These are phyloP conservation scores for Cladosporium halotolerans DNA, from an alignment of 2,329 filamentous ascomycete species.

Conservation along the genomic window DNA sequence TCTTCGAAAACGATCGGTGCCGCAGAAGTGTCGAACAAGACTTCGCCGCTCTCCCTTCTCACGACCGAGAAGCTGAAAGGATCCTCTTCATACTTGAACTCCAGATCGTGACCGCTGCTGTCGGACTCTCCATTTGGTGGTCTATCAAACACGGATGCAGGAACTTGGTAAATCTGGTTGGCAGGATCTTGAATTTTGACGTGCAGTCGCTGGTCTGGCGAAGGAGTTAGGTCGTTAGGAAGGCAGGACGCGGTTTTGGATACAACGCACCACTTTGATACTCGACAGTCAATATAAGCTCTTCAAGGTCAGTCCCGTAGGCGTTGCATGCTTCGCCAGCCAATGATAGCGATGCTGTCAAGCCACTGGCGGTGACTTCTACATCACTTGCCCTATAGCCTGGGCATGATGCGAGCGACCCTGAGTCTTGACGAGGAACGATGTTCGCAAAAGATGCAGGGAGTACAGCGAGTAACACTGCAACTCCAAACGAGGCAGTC, in stretches of 20 bases:
- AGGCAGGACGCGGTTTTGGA: background rate
- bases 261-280: constrained; percentile 51
- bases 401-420: constrained; percentile 44
- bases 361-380: constrained; percentile 43
- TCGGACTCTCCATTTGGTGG: constrained; percentile 36
- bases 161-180: constrained; percentile 69
- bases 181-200: constrained; percentile 66
- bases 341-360: constrained; percentile 65
- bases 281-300: constrained; percentile 53
- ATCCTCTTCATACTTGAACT: constrained; percentile 47
- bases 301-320: constrained; percentile 52
- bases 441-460: background rate
- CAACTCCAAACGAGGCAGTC: background rate
- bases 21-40: constrained; percentile 64
- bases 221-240: background rate
- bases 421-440: constrained; percentile 1
- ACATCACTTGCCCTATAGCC: constrained; percentile 63
- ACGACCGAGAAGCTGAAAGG: constrained; percentile 65
- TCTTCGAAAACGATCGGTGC: constrained; percentile 66
- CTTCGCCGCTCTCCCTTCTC: constrained; percentile 51
- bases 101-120: constrained; percentile 40
- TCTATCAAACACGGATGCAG: constrained; percentile 60
- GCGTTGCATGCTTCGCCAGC: constrained; percentile 59
- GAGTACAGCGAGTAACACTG: background rate
- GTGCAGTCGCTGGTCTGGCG: constrained; percentile 52